Percentiles rank a stretch among this genome's conserved stretches.
These are phyloP conservation scores for Debaryomyces nepalensis DNA, from an alignment of 1,139 yeast genomes.

Conservation along the genomic window DNA sequence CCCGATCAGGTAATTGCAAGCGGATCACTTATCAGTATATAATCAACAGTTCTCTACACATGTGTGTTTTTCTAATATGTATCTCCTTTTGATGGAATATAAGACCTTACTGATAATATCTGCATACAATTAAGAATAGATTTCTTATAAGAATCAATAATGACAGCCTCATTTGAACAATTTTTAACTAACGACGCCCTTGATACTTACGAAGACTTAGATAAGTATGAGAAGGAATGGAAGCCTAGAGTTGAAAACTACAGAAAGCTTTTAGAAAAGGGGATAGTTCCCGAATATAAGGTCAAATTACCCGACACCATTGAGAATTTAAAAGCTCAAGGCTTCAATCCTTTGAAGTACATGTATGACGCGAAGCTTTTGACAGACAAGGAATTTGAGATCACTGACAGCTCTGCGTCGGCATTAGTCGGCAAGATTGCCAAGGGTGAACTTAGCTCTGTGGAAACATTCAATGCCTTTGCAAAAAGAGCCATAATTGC, in stretches of 20 bases:
- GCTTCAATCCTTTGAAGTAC: constrained; percentile 52
- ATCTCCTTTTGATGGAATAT: too few relatives aligned
- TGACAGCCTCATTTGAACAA: constrained; percentile 22
- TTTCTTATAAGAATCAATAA: too few relatives aligned
- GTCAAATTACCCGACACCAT: constrained; percentile 47
- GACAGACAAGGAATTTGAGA: constrained; percentile 47
- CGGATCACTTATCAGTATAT: constrained; percentile 10
- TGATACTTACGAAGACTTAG: constrained; percentile 42
- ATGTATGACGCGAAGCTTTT: constrained; percentile 48
- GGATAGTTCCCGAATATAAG: constrained; percentile 46
- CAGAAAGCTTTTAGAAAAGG: constrained; percentile 44
- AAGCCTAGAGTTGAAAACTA: constrained; percentile 57
- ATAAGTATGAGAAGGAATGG: constrained; percentile 39
- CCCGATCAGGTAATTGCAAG: constrained; percentile 2
- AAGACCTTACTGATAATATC: background rate
- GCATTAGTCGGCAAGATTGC: constrained; percentile 42
- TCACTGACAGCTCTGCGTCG: constrained; percentile 51
- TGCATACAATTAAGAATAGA: background rate
- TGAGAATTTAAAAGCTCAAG: constrained; percentile 40
- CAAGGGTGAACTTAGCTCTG: constrained; percentile 40
- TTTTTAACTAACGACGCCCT: constrained; percentile 40
- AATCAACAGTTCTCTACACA: background rate
- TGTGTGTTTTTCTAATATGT: too few relatives aligned
- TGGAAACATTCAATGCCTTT: constrained; percentile 54
- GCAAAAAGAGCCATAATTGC: constrained; percentile 52